Evolutionary conservation across 2,329 filamentous ascomycete species (phyloP), one percentile per base, ranked within the genome.

Genomic region (Mariannaea elegans): DNA sequence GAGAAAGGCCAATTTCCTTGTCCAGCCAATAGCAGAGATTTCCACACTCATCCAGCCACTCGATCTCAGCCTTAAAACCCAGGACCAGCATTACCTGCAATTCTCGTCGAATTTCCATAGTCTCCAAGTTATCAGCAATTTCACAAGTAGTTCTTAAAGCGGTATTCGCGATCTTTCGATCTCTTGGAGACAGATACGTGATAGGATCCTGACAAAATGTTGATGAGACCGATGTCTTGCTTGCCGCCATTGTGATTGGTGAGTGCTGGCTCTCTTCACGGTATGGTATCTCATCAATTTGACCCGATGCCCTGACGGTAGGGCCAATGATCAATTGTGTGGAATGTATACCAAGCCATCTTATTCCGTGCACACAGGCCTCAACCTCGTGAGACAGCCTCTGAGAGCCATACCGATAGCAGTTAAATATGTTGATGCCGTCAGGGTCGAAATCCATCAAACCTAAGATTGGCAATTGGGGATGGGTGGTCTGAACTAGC

Each of bases 381-480:
- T 80, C 73, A 3, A 78, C 77, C 70, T 92, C 89, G 66, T 92
- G 88, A 0, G 81, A 76, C 1, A 91, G 78, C 7, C 81, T 79
- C 13, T 77, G 78, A n/a, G 90, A 92, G 7, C 90, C 90, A 61
- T 88, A 78, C 63, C 88, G 90, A 77, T 94, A 95, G 14, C 88
- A 92, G 4, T 84, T 84, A 64, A 92, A 78, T 38, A 96, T 95
- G 3, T 84, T 84, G 24, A 94, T 75, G 0, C 92, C 92, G 63
- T 94, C 86, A 0, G 91, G 91, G 66, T 95, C 92, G 59, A 86
- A 91, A 68, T 96, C 92, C 2, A 91, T 83, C 0, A 95, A 77
- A 0, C 82, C 85, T 51, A 86, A 82, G 7, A 92, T 84, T 2
- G 86, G 84, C 19, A 90, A 74, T 1, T 74, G 71, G 0, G 84